Base-by-base conservation (phyloP, 441 rosid species). In the Jatropha multifida region DNA sequence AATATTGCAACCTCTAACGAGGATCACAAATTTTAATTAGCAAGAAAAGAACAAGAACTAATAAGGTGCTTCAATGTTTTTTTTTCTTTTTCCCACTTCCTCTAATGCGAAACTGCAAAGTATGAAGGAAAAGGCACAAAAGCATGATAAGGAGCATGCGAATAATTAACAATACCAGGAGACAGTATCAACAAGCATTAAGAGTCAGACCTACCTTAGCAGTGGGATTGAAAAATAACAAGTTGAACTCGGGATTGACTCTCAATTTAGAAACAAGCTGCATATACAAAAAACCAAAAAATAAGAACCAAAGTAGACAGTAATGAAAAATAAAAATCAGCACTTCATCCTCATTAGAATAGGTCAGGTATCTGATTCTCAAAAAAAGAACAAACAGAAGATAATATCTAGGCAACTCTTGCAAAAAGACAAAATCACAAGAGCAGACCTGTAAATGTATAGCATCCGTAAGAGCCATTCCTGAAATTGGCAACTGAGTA, bases 251-350 rank as follows among this genome's bases (percentile, higher is more conserved):
- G 7, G 99, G 99, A 72, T 85, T 72, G 72, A 94, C 89, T 83
- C 87, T 85, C 80, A 94, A 80, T 68, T 92, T 83, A 63, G 99
- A 93, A 88, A 96, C 96, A 78, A 96, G 89, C 99, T 96, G 97
- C 91, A 86, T 41, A 81, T 75, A 75, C 78, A 61, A 81, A 76
- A 78, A 61, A 71, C 51, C 27, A 58, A 68, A 77, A 75, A 42
- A 52, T 80, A 65, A 70, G 67, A 74, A 65, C 40, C 66, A 73
- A 42, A 41, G 23, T 44, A 38, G 66, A 71, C 32, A 58, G 14
- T 14, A 60, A 56, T 70, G 59, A 54, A 17, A 63, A 11, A 41
- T 18, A 64, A 77, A 74, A 70, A 27, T 52, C 41, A 71, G 74
- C 67, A 77, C 3, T 41, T 68, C 46, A 73, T 59, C 32, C 41